Base-by-base conservation (phyloP, 2,329 filamentous ascomycete genomes). In the Alternaria gaisen region DNA sequence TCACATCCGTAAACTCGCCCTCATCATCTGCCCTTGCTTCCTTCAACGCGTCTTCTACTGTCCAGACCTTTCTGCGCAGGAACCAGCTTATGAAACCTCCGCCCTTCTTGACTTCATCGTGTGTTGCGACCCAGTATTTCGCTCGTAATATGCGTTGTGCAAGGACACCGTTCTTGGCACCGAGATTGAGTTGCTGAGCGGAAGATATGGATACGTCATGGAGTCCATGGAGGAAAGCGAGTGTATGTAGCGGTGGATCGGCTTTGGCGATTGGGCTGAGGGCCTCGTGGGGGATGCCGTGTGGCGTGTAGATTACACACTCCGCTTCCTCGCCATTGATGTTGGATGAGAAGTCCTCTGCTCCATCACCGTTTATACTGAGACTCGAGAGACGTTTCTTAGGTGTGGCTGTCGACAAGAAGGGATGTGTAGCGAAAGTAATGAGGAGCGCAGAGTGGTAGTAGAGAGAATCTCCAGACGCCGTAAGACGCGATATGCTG, bases 51-150 rank as follows among this genome's bases (percentile, higher is more conserved):
- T 85, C 80, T 51, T 80, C 75, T 11, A 84, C 40, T 0, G 76
- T 82, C 64, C 82, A 74, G 0, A 78, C 70, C 50, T 79, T 82
- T 34, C 82, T 67, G 34, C 71, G 74, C 58, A 85, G 79, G 76
- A 77, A 85, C 79, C 79, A 83, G 2, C 76, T 83, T 10, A 90
- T 83, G 5, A 90, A 66, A 0, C 88, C 87, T 0, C 82, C 82
- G 0, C 86, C 87, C 54, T 75, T 83, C 75, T 90, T 90, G 5
- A 85, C 79, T 73, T 90, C 88, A 65, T 90, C 88, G 66, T 91
- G 88, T 26, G 88, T 90, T 0, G 83, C 84, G 18, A 90, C 77
- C 88, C 88, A 91, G 68, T 90, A 90, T 65, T 80, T 84, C 0
- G 87, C 85, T 2, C 81, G 78, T 30, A 86, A 75, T 5, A 83